Evolutionary conservation across 768 basidiomycete species (phyloP), one percentile per base, ranked within the genome.

Genomic region (Butyriboletus loyo): DNA sequence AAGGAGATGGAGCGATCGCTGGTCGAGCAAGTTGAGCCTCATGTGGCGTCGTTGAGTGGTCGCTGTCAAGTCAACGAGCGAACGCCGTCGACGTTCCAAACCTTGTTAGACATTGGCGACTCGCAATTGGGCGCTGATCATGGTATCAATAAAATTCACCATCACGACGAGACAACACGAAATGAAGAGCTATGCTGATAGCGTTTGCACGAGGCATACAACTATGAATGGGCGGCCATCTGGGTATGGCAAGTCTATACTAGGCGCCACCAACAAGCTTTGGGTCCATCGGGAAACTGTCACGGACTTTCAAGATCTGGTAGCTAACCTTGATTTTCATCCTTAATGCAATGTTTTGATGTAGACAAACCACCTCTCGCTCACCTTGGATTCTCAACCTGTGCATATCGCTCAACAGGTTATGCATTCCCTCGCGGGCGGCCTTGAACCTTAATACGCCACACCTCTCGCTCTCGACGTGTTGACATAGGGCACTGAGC

Each of bases 381-480:
- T 62, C 56, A 49, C 50, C 57, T 46, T 36, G 6, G n/a, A 56
- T 54, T 4, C 45, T 49, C 44, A 70, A 39, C 39, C 54, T 35
- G 19, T 22, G 19, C 30, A 70, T 49, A 17, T 31, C 19, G 2
- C 61, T 50, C 9, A 70, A 21, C 45, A 82, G 38, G 0, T 51
- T 31, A 25, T 77, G 65, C 70, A 84, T 68, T 1, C 68, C 65
- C 7, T 65, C 61, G 45, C 72, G 66, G 21, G 80, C 77, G 1
- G 56, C 60, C 59, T 53, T 71, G 63, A 83, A 84, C 65, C 67
- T 77, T 32, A 64, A 50, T 21, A 86, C 77, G 0, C 80, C 81
- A 63, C 86, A 88, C 25, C 55, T 67, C 57, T 78, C 80, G 60
- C 81, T 83, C 72, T 87, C 85, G 30, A 87, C 75, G 63, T 88